Evolutionary conservation across 1,284 basidiomycete species (phyloP).

Genomic region (Quambalaria eucalypti): DNA sequence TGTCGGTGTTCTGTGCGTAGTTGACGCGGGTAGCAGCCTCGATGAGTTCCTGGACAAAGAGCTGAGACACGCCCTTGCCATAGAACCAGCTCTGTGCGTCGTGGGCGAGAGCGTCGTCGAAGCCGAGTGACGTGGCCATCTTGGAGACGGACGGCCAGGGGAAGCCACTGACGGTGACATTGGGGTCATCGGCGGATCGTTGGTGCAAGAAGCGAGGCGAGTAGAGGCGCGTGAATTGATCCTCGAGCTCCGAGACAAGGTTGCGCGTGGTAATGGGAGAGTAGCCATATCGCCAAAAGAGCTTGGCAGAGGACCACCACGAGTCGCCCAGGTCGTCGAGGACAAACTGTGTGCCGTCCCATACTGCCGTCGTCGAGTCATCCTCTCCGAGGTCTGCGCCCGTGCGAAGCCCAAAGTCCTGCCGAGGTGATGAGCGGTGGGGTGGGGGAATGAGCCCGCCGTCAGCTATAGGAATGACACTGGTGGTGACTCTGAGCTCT

Average conservation of each 20-base stretch:
- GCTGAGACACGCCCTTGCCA: conserved; percentile 20
- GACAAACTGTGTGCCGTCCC: conserved; percentile 61
- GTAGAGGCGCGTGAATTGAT: conserved; percentile 59
- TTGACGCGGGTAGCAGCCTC: conserved; percentile 79
- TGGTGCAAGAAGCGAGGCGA: conserved; percentile 53
- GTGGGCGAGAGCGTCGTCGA: conserved; percentile 42
- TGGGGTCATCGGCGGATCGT: conserved; percentile 6
- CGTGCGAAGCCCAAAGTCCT: conserved; percentile 5
- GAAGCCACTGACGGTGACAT: conserved; percentile 14
- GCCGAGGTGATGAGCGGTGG: background rate
- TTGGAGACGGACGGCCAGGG: conserved; percentile 59
- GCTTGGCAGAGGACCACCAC: conserved; percentile 39
- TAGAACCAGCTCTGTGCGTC: conserved; percentile 42
- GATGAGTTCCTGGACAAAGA: conserved; percentile 61
- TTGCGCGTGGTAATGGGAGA: conserved; percentile 55
- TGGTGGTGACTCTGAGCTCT: background rate
- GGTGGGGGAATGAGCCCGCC: background rate
- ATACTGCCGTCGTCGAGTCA: conserved; percentile 51
- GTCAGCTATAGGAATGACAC: background rate
- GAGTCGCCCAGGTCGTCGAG: conserved; percentile 30
- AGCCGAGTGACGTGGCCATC: conserved; percentile 56
- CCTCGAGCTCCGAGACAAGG: conserved; percentile 55
- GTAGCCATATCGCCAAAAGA: conserved; percentile 67
- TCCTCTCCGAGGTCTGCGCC: conserved; percentile 6
- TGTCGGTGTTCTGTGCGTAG: conserved; percentile 62